Base-by-base conservation (phyloP, 345 rosid species). In the Laguncularia racemosa region DNA sequence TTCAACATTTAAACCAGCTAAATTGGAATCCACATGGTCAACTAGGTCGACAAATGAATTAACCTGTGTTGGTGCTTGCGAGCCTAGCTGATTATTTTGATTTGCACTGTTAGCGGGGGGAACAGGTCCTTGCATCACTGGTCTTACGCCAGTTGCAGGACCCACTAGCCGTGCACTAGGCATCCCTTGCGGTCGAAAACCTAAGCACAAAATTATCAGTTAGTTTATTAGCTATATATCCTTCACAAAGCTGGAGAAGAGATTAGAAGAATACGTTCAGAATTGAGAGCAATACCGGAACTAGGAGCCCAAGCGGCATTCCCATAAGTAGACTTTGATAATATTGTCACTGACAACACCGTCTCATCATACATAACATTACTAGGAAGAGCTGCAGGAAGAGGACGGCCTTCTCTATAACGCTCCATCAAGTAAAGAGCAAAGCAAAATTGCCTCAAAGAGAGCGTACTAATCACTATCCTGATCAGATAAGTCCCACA, bases 401-500 rank as follows among this genome's bases (percentile, higher is more conserved):
- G 96, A 64, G 95, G 80, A 59, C 81, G 84, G 20, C 99, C 99
- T 75, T 89, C 99, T 78, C 96, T 89, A 66, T 53, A 79, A 48
- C 91, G 89, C 80, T 93, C 98, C 98, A 91, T 91, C 79, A 91
- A 73, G 76, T 91, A 91, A 50, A 91, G 85, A 60, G 98, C 88
- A 75, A 82, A 81, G 80, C 97, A 93, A 62, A 93, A 93, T 65
- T 93, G 97, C 75, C 95, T 89, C 84, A 89, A 74, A 59, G 99
- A 89, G 72, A 93, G 97, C 97, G 89, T 93, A 78, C 97, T 89
- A 70, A 91, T 93, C 99, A 73, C 66, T 78, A 65, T 93, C 99
- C 76, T 93, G 99, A 81, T 93, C 99, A 46, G 99, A 89, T 71
- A 93, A 79, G 73, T 93, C 96, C 97, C 99, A 93, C 13, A 93